Evolutionary conservation across 345 rosid species (phyloP).

Genomic region (Garcia nutans): DNA sequence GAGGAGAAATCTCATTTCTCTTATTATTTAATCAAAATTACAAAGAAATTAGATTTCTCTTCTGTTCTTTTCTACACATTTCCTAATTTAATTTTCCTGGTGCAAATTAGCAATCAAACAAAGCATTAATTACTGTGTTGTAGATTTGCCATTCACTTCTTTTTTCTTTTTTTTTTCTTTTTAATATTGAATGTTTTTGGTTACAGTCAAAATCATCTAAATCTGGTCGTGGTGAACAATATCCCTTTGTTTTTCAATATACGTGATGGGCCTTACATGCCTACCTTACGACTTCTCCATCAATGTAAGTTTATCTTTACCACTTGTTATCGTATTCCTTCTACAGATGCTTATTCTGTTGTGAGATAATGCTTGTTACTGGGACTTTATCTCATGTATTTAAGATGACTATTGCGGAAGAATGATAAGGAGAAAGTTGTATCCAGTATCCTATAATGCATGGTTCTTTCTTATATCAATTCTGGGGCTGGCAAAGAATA

Average conservation of each 20-base stretch:
- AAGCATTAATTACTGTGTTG: neutral
- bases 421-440: neutral
- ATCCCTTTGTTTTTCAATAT: slow-evolving; percentile 93
- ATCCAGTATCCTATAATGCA: neutral
- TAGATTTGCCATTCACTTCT: neutral
- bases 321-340: neutral
- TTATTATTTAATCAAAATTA: no score
- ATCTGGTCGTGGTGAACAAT: slow-evolving; percentile 83
- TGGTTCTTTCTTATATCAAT: neutral
- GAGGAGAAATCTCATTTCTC: no score
- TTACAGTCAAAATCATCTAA: slow-evolving; percentile 94
- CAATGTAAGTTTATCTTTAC: slow-evolving; percentile 54
- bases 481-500: neutral
- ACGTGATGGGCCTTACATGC: slow-evolving; percentile 99
- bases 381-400: neutral
- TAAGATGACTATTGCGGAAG: neutral
- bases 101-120: no score
- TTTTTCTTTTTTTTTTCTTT: neutral
- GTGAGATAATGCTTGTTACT: neutral
- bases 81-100: no score
- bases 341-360: neutral
- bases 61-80: no score
- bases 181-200: neutral
- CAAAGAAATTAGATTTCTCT: no score
- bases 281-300: slow-evolving; percentile 91